phyloP scores from a whole-genome alignment of 805 yeast species.

The Ogataea chonburiensis region DNA sequence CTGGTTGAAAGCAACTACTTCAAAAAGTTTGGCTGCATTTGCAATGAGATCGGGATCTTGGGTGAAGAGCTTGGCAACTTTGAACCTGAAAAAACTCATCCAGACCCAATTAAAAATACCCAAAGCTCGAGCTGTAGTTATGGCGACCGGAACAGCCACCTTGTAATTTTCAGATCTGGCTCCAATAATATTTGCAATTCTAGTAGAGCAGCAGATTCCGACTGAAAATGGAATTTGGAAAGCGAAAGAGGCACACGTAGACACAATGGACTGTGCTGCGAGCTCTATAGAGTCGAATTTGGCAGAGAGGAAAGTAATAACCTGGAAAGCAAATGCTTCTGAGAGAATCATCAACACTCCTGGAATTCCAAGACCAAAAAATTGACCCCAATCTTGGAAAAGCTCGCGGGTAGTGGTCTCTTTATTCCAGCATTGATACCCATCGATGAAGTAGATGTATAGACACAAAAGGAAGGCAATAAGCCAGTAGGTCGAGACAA shows the following conservation, averaged over 20 bases:
- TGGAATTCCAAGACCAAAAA: conserved; percentile 48
- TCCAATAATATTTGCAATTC: conserved; percentile 57
- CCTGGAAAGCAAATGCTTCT: conserved; percentile 55
- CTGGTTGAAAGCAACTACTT: conserved; percentile 68
- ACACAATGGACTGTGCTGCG: conserved; percentile 51
- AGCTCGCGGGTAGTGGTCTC: conserved; percentile 30
- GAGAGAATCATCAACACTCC: conserved; percentile 57
- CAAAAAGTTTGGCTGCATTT: conserved; percentile 51
- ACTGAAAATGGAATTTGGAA: conserved; percentile 60
- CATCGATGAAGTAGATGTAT: conserved; percentile 59
- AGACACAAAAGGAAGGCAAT: conserved; percentile 55
- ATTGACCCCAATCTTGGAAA: conserved; percentile 41
- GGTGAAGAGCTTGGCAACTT: conserved; percentile 56
- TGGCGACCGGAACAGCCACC: conserved; percentile 39
- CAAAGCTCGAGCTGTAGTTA: conserved; percentile 38
- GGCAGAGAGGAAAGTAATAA: conserved; percentile 49
- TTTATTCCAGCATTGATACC: conserved; percentile 61
- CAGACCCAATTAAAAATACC: conserved; percentile 46
- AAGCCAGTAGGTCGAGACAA: conserved; percentile 64
- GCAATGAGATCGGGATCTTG: conserved; percentile 55
- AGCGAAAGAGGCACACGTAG: conserved; percentile 45
- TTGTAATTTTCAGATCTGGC: conserved; percentile 26
- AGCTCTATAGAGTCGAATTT: conserved; percentile 46
- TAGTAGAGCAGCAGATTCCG: conserved; percentile 56
- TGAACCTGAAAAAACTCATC: conserved; percentile 42